A percentile compares a stretch with the other conserved stretches of the same genome.
These are phyloP conservation scores for Aspergillus cavernicola DNA, from an alignment of 495 filamentous ascomycete genomes.

Conservation along the genomic window DNA sequence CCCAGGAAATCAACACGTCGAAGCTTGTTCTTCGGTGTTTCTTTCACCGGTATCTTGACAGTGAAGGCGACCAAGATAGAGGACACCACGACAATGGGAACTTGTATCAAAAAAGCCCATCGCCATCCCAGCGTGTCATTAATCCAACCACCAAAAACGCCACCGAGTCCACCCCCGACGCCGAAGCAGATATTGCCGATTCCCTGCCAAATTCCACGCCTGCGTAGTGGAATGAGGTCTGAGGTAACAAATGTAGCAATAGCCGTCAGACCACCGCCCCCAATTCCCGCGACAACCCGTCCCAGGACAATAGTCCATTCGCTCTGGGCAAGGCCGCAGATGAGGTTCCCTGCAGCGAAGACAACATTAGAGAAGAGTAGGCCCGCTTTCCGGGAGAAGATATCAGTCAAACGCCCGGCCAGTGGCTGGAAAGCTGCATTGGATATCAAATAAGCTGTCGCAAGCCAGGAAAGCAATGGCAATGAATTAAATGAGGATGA, in stretches of 20 bases:
- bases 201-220: conserved; percentile 80
- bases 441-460: conserved; percentile 83
- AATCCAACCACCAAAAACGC: conserved; percentile 71
- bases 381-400: conserved; percentile 75
- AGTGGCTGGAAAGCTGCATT: conserved; percentile 86
- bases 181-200: conserved; percentile 78
- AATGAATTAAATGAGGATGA: conserved; percentile 80
- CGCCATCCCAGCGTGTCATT: conserved; percentile 76
- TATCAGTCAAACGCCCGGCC: conserved; percentile 82
- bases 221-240: conserved; percentile 79
- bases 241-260: conserved; percentile 79
- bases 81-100: conserved; percentile 62
- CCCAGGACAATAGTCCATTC: conserved; percentile 73
- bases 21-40: conserved; percentile 52
- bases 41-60: conserved; percentile 72
- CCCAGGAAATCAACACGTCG: conserved; percentile 85
- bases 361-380: conserved; percentile 75
- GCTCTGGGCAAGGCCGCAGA: conserved; percentile 75
- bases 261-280: conserved; percentile 77
- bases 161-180: conserved; percentile 58
- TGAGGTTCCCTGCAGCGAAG: conserved; percentile 77
- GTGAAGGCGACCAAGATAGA: conserved; percentile 61
- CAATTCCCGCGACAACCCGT: conserved; percentile 77
- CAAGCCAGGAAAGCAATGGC: conserved; percentile 85
- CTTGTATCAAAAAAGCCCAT: conserved; percentile 76